Conservation (phyloP, 2,329 filamentous ascomycete genomes). For the Penicillium paneum region DNA sequence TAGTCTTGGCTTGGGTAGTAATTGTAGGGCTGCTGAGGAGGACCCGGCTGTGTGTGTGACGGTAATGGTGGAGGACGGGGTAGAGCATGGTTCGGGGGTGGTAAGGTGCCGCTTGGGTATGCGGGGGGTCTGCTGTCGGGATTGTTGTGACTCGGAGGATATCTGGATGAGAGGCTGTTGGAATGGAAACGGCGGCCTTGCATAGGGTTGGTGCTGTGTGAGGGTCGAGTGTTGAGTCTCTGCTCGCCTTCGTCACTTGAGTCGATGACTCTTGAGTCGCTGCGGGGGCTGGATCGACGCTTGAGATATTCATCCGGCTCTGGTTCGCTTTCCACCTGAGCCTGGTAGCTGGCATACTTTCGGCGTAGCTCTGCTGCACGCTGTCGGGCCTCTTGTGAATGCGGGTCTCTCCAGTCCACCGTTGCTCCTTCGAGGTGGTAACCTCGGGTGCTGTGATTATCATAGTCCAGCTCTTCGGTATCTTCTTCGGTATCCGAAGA, state of each 20-base stretch:
- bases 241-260: conserved; percentile 21
- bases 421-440: conserved; percentile 38
- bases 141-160: conserved; percentile 1
- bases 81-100: conserved; percentile 5
- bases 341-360: conserved; percentile 35
- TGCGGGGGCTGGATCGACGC: conserved; percentile 5
- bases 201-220: not conserved
- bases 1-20: conserved; percentile 10
- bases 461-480: conserved; percentile 16
- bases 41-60: not conserved
- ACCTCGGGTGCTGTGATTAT: conserved; percentile 27
- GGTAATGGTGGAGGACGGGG: conserved; percentile 6
- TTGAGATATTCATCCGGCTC: conserved; percentile 20
- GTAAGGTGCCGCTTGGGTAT: conserved; percentile 12
- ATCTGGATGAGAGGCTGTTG: conserved; percentile 14
- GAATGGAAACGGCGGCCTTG: conserved; percentile 13
- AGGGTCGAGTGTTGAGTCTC: conserved; percentile 1
- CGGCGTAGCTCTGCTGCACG: conserved; percentile 31
- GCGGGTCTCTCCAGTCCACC: conserved; percentile 36
- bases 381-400: conserved; percentile 38
- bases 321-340: conserved; percentile 37
- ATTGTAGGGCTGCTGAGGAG: conserved; percentile 12
- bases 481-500: conserved; percentile 25
- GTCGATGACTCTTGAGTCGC: conserved; percentile 1
- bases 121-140: conserved; percentile 6